Percentiles rank a stretch among this genome's conserved stretches.
Conservation (phyloP, 495 filamentous ascomycete genomes). For the Bathelium albidoporum region DNA sequence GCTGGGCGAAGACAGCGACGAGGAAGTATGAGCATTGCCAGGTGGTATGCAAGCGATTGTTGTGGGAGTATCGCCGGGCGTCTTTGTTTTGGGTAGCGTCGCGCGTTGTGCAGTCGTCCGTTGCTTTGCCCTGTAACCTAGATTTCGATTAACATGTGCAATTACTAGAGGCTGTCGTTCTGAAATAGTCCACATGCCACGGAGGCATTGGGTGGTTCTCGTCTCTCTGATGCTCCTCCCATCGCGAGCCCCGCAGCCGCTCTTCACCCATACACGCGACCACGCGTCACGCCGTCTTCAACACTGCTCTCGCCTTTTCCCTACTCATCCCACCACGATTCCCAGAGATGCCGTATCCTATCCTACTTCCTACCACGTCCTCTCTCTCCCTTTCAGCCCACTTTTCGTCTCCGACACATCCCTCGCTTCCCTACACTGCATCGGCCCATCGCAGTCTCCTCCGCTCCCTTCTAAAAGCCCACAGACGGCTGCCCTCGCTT, state of each 20-base stretch:
- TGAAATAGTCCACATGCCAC: too few relatives aligned
- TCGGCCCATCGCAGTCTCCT: conserved; percentile 18
- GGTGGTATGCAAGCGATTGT: neutral
- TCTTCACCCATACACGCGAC: neutral
- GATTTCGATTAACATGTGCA: neutral
- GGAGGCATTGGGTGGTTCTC: too few relatives aligned
- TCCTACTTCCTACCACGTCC: conserved; percentile 18
- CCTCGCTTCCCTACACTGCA: conserved; percentile 15
- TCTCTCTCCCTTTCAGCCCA: conserved; percentile 15
- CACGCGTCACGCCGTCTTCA: neutral
- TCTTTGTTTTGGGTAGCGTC: neutral
- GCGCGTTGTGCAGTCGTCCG: neutral
- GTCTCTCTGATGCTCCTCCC: neutral
- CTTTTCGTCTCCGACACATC: conserved; percentile 17
- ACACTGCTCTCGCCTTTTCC: neutral
- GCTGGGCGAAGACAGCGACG: conserved; percentile 85
- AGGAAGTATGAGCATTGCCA: conserved; percentile 50
- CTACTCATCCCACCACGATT: neutral
- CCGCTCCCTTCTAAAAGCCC: conserved; percentile 20
- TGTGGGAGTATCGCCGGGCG: neutral
- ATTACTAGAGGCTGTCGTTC: too few relatives aligned
- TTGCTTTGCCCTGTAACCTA: neutral
- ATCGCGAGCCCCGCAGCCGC: neutral
- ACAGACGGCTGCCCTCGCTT: conserved; percentile 17
- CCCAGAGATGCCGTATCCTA: conserved; percentile 19